Evolutionary conservation across 2,329 filamentous ascomycete species (phyloP).

Genomic region (Colletotrichum scovillei): DNA sequence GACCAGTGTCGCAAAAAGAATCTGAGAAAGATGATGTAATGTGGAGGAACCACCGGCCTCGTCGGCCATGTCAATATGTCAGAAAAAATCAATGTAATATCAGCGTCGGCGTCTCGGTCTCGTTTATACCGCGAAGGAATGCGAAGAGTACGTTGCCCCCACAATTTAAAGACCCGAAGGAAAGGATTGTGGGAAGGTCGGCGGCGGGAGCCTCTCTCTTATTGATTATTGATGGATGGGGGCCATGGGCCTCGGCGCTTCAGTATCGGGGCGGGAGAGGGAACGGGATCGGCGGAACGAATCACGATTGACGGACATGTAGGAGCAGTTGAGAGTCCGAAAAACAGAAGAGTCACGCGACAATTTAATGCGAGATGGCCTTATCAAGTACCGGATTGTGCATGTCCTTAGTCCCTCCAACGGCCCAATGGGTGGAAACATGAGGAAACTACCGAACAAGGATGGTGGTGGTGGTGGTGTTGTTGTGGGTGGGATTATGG

Average conservation of each 20-base stretch:
- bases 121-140: constrained; percentile 24
- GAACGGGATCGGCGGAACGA: constrained; percentile 28
- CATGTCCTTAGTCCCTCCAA: not conserved
- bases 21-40: constrained; percentile 14
- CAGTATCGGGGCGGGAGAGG: constrained; percentile 1
- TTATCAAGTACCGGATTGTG: constrained; percentile 4
- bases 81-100: constrained; percentile 24
- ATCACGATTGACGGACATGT: constrained; percentile 26
- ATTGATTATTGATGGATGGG: not conserved
- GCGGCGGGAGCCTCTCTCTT: constrained; percentile 1
- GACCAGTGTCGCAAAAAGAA: not conserved
- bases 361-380: constrained; percentile 17
- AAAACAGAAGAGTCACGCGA: constrained; percentile 31
- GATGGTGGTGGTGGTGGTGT: constrained; percentile 1
- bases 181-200: not conserved
- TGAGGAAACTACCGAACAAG: constrained; percentile 18
- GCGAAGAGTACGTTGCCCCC: not conserved
- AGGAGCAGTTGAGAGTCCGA: constrained; percentile 17
- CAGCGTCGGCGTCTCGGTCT: constrained; percentile 37
- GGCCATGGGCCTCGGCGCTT: not conserved
- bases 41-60: constrained; percentile 18
- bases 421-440: not conserved
- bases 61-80: constrained; percentile 13
- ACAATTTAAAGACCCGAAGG: constrained; percentile 9
- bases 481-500: not conserved